Conservation (phyloP, 352 stramenopile genomes). For the Pelagophyceae sp. region DNA sequence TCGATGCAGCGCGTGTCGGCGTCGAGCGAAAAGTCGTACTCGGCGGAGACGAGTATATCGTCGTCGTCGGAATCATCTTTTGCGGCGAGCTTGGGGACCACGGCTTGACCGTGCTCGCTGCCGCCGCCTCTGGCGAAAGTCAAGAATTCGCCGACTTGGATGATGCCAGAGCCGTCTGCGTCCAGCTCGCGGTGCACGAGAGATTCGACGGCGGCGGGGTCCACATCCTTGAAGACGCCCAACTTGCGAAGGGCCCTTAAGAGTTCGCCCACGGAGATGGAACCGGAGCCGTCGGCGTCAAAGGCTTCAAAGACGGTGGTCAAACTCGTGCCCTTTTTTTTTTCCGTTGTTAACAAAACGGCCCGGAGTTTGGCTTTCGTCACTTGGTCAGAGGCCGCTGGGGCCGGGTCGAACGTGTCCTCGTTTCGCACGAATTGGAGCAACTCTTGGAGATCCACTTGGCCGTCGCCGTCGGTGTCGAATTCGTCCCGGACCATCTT, state of each 20-base stretch:
- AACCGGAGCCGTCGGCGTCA: constrained; percentile 15
- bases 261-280: constrained; percentile 18
- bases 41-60: constrained; percentile 24
- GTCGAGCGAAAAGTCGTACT: constrained; percentile 67
- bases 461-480: background rate
- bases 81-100: background rate
- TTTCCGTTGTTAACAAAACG: background rate
- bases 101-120: constrained; percentile 13
- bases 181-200: constrained; percentile 43
- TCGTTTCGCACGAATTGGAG: background rate
- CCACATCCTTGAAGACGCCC: constrained; percentile 23
- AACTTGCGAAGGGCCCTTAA: constrained; percentile 21
- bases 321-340: background rate
- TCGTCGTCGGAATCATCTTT: constrained; percentile 29
- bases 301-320: background rate
- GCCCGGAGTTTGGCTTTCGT: background rate
- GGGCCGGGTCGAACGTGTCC: too few relatives aligned
- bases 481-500: too few relatives aligned
- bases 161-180: constrained; percentile 50
- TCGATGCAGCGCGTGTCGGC: constrained; percentile 65
- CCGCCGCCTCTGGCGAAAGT: constrained; percentile 36
- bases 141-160: constrained; percentile 57
- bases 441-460: background rate
- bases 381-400: background rate
- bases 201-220: constrained; percentile 39